phyloP scores from a whole-genome alignment of 2,329 filamentous ascomycete genomes.

The Tetracladium maxilliforme region DNA sequence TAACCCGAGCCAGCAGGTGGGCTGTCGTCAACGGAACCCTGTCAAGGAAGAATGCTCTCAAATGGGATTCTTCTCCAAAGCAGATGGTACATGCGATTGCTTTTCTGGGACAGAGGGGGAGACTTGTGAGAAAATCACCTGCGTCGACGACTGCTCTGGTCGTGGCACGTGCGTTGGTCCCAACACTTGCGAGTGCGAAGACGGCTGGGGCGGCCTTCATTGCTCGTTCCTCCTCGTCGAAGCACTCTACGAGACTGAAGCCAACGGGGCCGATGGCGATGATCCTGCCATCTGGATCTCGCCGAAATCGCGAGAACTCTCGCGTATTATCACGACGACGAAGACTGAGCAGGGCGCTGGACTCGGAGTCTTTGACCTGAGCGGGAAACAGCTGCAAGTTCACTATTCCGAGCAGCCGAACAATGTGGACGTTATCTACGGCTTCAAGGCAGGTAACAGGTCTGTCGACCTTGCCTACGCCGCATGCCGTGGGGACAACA shows the following conservation, averaged over 20 bases:
- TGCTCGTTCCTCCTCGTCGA: constrained; percentile 27
- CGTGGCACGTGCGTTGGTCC: constrained; percentile 25
- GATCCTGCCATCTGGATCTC: constrained; percentile 34
- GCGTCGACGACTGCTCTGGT: constrained; percentile 23
- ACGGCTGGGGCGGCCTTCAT: constrained; percentile 26
- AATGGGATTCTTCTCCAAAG: no score
- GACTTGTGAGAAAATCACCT: constrained; percentile 19
- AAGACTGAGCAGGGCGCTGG: constrained; percentile 33
- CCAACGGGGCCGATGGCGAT: constrained; percentile 27
- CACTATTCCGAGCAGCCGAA: constrained; percentile 30
- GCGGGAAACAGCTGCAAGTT: constrained; percentile 29
- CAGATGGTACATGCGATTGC: constrained; percentile 19
- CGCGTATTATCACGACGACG: constrained; percentile 34
- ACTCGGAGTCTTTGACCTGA: constrained; percentile 30
- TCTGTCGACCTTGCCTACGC: constrained; percentile 32
- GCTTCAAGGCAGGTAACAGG: constrained; percentile 24
- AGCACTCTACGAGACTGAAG: constrained; percentile 25
- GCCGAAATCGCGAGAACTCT: constrained; percentile 20
- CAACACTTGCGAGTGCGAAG: constrained; percentile 23
- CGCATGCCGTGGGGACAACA: constrained; percentile 33
- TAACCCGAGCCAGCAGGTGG: constrained; percentile 17
- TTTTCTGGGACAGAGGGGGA: constrained; percentile 25
- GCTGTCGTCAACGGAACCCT: no score
- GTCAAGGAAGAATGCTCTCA: no score
- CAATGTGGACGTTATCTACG: constrained; percentile 38